Base-by-base conservation (phyloP, 345 rosid species). In the Isatis tinctoria region DNA sequence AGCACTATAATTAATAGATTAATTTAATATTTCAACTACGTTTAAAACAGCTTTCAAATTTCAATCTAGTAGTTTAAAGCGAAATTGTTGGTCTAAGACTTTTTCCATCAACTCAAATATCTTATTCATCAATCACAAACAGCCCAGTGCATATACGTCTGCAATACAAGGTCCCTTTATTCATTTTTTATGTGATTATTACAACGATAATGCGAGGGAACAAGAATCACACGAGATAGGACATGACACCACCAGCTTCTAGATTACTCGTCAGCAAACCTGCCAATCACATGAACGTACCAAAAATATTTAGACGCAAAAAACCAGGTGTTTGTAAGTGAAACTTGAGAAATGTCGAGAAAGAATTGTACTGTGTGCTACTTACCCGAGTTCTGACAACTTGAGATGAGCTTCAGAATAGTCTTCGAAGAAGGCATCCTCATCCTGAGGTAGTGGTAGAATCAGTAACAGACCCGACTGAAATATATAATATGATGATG, bases 331-430 rank as follows among this genome's bases (percentile, higher is more conserved):
- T 51, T 53, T 35, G 30, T 11, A 44, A 53, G 17, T 53, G 40
- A 12, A 8, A 7, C 4, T n/a, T 0, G 5, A 60, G 1, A 48
- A 60, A 27, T 37, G 39, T 16, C 9, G 12, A 32, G 10, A 57
- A 16, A 33, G 5, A 10, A 3, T 28, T 16, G 43, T 53, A 63
- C 10, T 18, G 3, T 63, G 36, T 20, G 43, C 40, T 35, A 18
- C 79, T 76, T 67, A 92, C 93, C 92, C 97, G 4, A 92, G 89
- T 79, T 92, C 94, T 2, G 94, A 90, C 47, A 92, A 88, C 79
- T 92, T 92, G 63, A 88, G 70, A 78, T 90, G 96, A 43, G 96
- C 86, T 58, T 85, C 94, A 1, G 81, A 67, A 58, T 90, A 92
- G 76, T 90, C 96, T 3, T 75, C 88, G 51, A 88, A 88, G 85